These are phyloP conservation scores for Pythium rishiriense DNA, from an alignment of 352 stramenopile species.

Conservation along the genomic window DNA sequence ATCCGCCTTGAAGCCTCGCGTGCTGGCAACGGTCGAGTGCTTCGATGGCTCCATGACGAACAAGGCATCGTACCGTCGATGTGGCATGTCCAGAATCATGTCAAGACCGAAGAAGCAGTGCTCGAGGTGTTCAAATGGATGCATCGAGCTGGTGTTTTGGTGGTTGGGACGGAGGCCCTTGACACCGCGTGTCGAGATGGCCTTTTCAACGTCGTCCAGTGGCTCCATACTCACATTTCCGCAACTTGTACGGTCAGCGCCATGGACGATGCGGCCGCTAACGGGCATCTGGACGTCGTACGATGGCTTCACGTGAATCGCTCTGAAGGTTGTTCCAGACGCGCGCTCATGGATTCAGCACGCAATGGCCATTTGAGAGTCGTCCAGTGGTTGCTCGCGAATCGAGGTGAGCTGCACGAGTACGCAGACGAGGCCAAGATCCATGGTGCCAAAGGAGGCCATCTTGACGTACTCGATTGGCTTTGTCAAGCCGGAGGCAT, in stretches of 20 bases:
- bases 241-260: not conserved
- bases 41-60: not conserved
- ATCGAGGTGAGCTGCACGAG: not conserved
- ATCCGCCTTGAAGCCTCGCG: not conserved
- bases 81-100: constrained; percentile 7
- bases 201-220: constrained; percentile 16
- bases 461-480: constrained; percentile 10
- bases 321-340: not conserved
- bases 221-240: constrained; percentile 2
- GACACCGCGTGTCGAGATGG: constrained; percentile 6
- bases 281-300: constrained; percentile 7
- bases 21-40: not conserved
- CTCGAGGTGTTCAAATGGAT: constrained; percentile 3
- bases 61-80: not conserved
- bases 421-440: not conserved
- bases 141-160: not conserved
- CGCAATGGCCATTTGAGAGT: constrained; percentile 16
- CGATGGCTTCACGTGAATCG: constrained; percentile 9
- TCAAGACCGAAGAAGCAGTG: not conserved
- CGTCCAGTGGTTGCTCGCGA: constrained; percentile 16
- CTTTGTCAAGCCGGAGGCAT: not conserved
- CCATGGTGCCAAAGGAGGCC: not conserved
- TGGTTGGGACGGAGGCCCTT: not conserved
- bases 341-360: constrained; percentile 1
- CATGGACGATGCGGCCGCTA: constrained; percentile 8